phyloP scores from a whole-genome alignment of 148 eudicot species.

The Spergularia bocconei region DNA sequence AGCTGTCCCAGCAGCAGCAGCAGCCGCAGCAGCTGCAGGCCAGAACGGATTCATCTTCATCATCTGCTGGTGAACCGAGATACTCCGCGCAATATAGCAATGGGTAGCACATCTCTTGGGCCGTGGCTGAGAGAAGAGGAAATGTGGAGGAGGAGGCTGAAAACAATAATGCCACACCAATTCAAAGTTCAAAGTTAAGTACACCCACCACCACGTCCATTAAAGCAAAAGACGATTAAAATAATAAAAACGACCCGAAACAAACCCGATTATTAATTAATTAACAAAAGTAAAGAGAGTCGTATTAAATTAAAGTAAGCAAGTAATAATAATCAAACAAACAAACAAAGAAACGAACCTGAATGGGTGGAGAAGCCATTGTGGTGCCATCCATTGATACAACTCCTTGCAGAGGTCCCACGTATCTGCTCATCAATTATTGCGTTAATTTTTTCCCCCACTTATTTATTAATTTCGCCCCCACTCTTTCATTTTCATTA shows the following conservation, averaged over 20 bases:
- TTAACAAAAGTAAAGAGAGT: not conserved
- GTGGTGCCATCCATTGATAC: conserved; percentile 80
- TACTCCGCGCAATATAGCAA: conserved; percentile 72
- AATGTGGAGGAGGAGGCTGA: conserved; percentile 54
- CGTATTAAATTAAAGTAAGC: not conserved
- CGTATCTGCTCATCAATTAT: conserved; percentile 52
- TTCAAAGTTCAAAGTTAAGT: not conserved
- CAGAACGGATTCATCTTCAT: conserved; percentile 82
- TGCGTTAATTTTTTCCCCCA: conserved; percentile 3
- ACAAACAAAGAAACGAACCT: conserved; percentile 33
- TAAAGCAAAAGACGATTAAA: not conserved
- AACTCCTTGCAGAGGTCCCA: conserved; percentile 97
- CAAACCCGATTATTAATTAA: not conserved
- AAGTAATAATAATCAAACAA: not conserved
- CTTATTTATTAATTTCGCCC: conserved; percentile 13
- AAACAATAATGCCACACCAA: not conserved
- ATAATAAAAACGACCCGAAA: not conserved
- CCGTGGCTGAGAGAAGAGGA: conserved; percentile 62
- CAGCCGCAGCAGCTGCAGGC: conserved; percentile 41
- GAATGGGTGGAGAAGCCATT: conserved; percentile 73
- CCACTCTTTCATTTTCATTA: not conserved
- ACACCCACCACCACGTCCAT: not conserved
- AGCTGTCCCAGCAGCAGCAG: conserved; percentile 41
- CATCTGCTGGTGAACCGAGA: conserved; percentile 65
- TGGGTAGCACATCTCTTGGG: conserved; percentile 89